These are phyloP conservation scores for Sodiomyces alkalinus DNA, from an alignment of 2,329 filamentous ascomycete genomes.

Conservation along the genomic window DNA sequence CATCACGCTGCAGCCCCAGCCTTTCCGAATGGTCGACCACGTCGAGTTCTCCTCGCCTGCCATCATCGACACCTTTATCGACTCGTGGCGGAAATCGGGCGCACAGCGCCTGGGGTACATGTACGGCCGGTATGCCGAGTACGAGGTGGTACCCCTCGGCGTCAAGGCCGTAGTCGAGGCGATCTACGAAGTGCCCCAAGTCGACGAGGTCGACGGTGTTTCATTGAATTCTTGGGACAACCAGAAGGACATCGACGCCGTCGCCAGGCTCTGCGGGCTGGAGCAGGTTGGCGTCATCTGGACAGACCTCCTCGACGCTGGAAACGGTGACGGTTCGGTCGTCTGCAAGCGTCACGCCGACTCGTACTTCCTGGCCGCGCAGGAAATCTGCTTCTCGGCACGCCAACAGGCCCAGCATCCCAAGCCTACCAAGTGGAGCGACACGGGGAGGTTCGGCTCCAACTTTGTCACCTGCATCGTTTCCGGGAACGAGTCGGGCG, in stretches of 20 bases:
- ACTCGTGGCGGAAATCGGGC: conserved; percentile 82
- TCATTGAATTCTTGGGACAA: conserved; percentile 75
- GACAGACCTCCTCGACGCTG: conserved; percentile 78
- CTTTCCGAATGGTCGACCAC: conserved; percentile 94
- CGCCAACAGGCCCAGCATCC: conserved; percentile 78
- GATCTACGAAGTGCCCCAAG: conserved; percentile 89
- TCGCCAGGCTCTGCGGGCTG: conserved; percentile 71
- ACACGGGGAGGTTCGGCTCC: conserved; percentile 84
- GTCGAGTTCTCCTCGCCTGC: conserved; percentile 83
- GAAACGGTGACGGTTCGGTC: conserved; percentile 68
- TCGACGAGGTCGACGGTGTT: conserved; percentile 78
- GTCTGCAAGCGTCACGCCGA: conserved; percentile 92
- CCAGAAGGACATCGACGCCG: conserved; percentile 63
- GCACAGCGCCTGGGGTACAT: conserved; percentile 76
- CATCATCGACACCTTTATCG: conserved; percentile 77
- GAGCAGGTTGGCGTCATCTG: conserved; percentile 87
- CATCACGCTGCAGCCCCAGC: conserved; percentile 85
- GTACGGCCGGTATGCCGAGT: conserved; percentile 83
- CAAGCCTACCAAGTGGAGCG: conserved; percentile 90
- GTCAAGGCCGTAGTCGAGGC: conserved; percentile 93
- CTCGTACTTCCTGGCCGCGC: conserved; percentile 84
- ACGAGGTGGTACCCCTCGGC: conserved; percentile 81
- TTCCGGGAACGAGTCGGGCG: conserved; percentile 78
- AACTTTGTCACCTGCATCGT: conserved; percentile 95
- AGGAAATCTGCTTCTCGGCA: conserved; percentile 81